Percentiles rank a stretch among this genome's conserved stretches.
Evolutionary conservation across 140 eudicot species (phyloP).

Genomic region (Anethum foeniculum): DNA sequence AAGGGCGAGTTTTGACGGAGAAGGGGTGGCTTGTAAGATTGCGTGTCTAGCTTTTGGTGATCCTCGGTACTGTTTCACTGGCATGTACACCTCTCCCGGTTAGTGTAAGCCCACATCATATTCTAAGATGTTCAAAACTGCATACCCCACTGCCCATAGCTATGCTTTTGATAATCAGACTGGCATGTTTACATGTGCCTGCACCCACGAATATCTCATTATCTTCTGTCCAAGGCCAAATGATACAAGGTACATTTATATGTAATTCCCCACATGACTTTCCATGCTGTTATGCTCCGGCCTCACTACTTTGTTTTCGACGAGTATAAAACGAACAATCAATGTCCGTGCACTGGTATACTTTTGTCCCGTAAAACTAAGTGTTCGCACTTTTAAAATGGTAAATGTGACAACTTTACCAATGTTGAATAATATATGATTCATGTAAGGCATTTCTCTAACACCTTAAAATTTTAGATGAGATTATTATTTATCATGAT

Average conservation of each 20-base stretch:
- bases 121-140: slow-evolving; percentile 25
- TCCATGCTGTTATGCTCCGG: too few species aligned
- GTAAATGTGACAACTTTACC: too few species aligned
- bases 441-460: too few species aligned
- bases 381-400: too few species aligned
- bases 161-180: slow-evolving; percentile 28
- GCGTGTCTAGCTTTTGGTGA: slow-evolving; percentile 23
- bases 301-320: too few species aligned
- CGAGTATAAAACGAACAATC: too few species aligned
- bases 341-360: too few species aligned
- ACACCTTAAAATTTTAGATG: too few species aligned
- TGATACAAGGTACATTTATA: slow-evolving; percentile 22
- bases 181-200: slow-evolving; percentile 22
- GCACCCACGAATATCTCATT: slow-evolving; percentile 17
- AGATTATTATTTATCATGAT: too few species aligned
- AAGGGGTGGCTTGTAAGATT: slow-evolving; percentile 17
- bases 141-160: slow-evolving; percentile 25
- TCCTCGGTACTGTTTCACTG: slow-evolving; percentile 28
- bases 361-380: too few species aligned
- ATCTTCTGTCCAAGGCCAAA: slow-evolving; percentile 26
- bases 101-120: slow-evolving; percentile 28
- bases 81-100: slow-evolving; percentile 23
- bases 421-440: too few species aligned
- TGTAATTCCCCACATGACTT: too few species aligned
- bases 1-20: slow-evolving; percentile 8